Percentiles rank a stretch among this genome's conserved stretches.
phyloP scores from a whole-genome alignment of 768 basidiomycete genomes.

The Psilocybe sp. region DNA sequence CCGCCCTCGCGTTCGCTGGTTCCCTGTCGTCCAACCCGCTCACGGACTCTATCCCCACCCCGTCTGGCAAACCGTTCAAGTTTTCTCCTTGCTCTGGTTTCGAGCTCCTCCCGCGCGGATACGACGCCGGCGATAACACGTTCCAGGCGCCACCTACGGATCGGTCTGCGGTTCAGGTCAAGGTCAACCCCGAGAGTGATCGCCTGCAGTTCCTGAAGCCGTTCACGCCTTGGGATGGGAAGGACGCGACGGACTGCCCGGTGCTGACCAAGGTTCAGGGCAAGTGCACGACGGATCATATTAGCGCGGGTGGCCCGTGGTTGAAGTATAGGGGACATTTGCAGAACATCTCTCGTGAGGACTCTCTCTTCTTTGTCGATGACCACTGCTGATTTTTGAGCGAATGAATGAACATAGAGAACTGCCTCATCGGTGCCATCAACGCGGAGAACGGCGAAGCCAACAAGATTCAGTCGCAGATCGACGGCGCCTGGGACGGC shows the following conservation, averaged over 20 bases:
- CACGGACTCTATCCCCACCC: constrained; percentile 81
- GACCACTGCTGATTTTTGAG: background rate
- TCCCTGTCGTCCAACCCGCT: constrained; percentile 95
- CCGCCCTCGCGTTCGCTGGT: constrained; percentile 95
- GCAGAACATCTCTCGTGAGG: constrained; percentile 95
- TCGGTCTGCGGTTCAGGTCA: constrained; percentile 80
- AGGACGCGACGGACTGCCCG: constrained; percentile 85
- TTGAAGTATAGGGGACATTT: constrained; percentile 99
- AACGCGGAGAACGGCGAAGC: constrained; percentile 94
- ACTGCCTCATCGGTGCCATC: constrained; percentile 97
- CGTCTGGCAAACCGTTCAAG: constrained; percentile 96
- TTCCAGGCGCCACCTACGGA: constrained; percentile 93
- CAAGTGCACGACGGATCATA: constrained; percentile 99
- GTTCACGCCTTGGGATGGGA: constrained; percentile 91
- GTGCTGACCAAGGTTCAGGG: constrained; percentile 97
- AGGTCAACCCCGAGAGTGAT: constrained; percentile 79
- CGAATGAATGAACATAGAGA: constrained; percentile 52
- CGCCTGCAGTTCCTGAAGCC: constrained; percentile 89
- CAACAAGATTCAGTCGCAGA: constrained; percentile 91
- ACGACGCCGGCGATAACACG: constrained; percentile 95
- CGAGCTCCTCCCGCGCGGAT: constrained; percentile 93
- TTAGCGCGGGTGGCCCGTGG: constrained; percentile 98
- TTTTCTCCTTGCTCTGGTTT: constrained; percentile 89
- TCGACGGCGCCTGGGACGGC: constrained; percentile 80
- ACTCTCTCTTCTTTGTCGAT: no score